Evolutionary conservation across 2,329 filamentous ascomycete genomes (phyloP), one percentile per base, ranked within the genome.

Genomic region (Fusarium sterilihyphosum): DNA sequence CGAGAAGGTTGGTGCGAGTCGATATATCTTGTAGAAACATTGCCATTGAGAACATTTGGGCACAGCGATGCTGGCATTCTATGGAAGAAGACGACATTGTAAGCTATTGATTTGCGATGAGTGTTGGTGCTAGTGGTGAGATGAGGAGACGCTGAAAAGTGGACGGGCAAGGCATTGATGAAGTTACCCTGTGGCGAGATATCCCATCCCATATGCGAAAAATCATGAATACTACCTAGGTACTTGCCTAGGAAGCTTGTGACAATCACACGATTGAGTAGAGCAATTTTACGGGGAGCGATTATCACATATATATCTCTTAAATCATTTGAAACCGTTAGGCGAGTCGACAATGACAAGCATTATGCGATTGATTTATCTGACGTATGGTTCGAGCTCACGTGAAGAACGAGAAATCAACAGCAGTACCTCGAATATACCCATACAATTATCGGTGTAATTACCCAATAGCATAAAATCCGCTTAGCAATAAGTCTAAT

Each of bases 31-130:
- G 82, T 9, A 84, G 77, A 26, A 83, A 67, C 35, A 83, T 80
- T 40, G 80, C 83, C 65, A 84, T 80, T 9, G 82, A 82, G 31
- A 84, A 78, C 58, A 84, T 76, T 33, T 82, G 68, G 33, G 81
- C 81, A 64, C 82, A 83, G 56, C 78, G 74, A 26, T 65, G 61
- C 26, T 81, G 73, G 70, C 82, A 84, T 54, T 80, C 73, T 24
- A 52, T 59, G 18, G 67, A 70, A 61, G 73, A 75, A 43, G 74
- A 66, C 22, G 73, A 73, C 73, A 77, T 58, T 60, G 61, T 73
- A 41, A 69, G 26, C 38, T 58, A 14, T 47, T 53, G 10, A 29
- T 43, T 35, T 37, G 26, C 33, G 40, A 31, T 31, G 24, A 53
- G 52, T 64, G 70, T 71, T 65, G 60, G 52, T 70, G 73, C 35